Evolutionary conservation across 2,329 filamentous ascomycete species (phyloP), one percentile per base, ranked within the genome.

Genomic region (Anisogramma anomala): DNA sequence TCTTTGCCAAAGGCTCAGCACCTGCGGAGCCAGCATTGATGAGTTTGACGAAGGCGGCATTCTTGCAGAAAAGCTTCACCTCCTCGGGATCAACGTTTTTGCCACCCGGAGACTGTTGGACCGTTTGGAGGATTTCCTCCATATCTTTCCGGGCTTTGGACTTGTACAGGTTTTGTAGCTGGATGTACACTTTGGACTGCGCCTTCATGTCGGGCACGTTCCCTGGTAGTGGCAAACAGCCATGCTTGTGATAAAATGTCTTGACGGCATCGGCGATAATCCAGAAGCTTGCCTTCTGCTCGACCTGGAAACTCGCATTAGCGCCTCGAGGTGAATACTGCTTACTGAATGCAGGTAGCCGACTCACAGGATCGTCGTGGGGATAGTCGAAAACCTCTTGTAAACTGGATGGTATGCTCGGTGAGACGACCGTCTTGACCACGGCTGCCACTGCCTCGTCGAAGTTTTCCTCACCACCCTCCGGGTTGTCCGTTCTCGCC

Each of bases 171-270:
- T 84, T 89, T 58, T 96, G 91, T 10, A 98, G 71, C 53, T 79
- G 71, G 50, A 98, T 82, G 64, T 98, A 98, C 48, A 93, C 82
- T 42, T 72, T 77, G 3, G 88, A 94, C 56, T 89, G 77, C 3
- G 91, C 87, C 66, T 98, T 98, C 91, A 98, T 98, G 59, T 98
- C 91, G 2, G 93, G 91, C 2, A 98, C 68, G 3, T 82, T 79
- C 10, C 91, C 93, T 0, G 88, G 82, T 0, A 98, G 68, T 13
- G 91, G 91, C 4, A 98, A 70, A 20, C 80, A 71, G 6, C 71
- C 65, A 56, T 95, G 77, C 41, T 76, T 76, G 8, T 72, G 60
- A 58, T 89, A 80, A 59, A 98, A 98, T 15, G 71, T 56, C 46
- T 78, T 78, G 41, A 96, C 70, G 0, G 89, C 88, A 41, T 78